Conservation (phyloP, 1,139 yeast genomes). For the Sugiyamaella sp. region DNA sequence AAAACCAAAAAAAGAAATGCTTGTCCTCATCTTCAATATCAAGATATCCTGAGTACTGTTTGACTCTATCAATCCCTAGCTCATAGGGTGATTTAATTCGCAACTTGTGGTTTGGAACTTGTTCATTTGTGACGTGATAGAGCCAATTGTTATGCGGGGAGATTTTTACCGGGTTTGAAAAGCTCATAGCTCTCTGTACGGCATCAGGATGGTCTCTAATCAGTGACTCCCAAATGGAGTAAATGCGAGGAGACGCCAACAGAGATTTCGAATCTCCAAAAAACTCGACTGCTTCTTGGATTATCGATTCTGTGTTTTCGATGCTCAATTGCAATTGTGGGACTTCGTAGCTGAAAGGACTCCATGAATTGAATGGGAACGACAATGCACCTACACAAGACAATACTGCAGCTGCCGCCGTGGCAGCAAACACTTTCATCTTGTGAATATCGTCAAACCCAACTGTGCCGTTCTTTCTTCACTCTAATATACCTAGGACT, state of each 20-base stretch:
- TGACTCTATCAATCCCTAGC: constrained; percentile 70
- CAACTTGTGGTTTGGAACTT: constrained; percentile 25
- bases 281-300: constrained; percentile 7
- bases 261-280: constrained; percentile 8
- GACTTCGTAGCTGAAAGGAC: neutral
- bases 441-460: neutral
- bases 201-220: constrained; percentile 22
- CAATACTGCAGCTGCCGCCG: neutral
- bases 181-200: constrained; percentile 16
- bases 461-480: neutral
- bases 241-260: neutral
- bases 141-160: constrained; percentile 23
- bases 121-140: constrained; percentile 22
- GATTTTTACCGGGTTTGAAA: constrained; percentile 19
- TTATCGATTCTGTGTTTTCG: constrained; percentile 3
- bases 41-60: constrained; percentile 85
- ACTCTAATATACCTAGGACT: too few relatives aligned
- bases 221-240: constrained; percentile 23
- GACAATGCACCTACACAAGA: neutral
- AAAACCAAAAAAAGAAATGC: constrained; percentile 83
- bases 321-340: neutral
- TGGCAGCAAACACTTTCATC: neutral
- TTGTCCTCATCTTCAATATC: constrained; percentile 81
- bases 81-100: constrained; percentile 48
- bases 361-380: neutral